Percentiles rank a stretch among this genome's conserved stretches.
Conservation (phyloP, 768 basidiomycete species). For the Hirschioporus abietinus region DNA sequence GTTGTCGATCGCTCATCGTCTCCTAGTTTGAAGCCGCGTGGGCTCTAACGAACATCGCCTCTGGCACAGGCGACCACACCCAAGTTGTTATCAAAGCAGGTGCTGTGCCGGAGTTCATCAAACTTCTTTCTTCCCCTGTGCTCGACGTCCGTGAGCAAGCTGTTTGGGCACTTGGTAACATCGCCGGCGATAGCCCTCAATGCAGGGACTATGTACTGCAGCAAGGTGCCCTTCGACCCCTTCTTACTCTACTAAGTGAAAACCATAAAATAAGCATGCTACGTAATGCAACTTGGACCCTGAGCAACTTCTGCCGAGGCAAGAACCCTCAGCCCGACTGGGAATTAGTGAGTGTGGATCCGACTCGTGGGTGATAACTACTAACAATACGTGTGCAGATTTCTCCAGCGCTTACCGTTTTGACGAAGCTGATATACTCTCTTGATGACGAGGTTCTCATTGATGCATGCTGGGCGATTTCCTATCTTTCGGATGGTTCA, state of each 20-base stretch:
- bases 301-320: slow-evolving; percentile 98
- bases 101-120: slow-evolving; percentile 97
- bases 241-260: slow-evolving; percentile 85
- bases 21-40: slow-evolving; percentile 92
- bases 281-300: slow-evolving; percentile 96
- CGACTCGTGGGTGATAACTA: slow-evolving; percentile 8
- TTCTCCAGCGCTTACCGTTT: slow-evolving; percentile 91
- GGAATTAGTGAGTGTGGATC: slow-evolving; percentile 68
- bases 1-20: slow-evolving; percentile 8
- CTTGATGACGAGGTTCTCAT: slow-evolving; percentile 98
- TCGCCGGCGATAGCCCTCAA: slow-evolving; percentile 96
- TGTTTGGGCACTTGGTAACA: slow-evolving; percentile 99
- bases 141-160: slow-evolving; percentile 98
- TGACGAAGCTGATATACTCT: slow-evolving; percentile 98
- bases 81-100: slow-evolving; percentile 94
- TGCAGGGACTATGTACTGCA: slow-evolving; percentile 96
- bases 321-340: slow-evolving; percentile 98
- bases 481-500: slow-evolving; percentile 96
- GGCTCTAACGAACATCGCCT: slow-evolving; percentile 97
- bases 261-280: slow-evolving; percentile 99
- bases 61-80: slow-evolving; percentile 96
- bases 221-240: slow-evolving; percentile 88
- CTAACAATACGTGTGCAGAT: slow-evolving; percentile 51
- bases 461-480: slow-evolving; percentile 99
- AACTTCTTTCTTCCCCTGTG: slow-evolving; percentile 88